Evolutionary conservation across 1,139 yeast genomes (phyloP), one percentile per base, ranked within the genome.

Genomic region (Candida gigantensis): DNA sequence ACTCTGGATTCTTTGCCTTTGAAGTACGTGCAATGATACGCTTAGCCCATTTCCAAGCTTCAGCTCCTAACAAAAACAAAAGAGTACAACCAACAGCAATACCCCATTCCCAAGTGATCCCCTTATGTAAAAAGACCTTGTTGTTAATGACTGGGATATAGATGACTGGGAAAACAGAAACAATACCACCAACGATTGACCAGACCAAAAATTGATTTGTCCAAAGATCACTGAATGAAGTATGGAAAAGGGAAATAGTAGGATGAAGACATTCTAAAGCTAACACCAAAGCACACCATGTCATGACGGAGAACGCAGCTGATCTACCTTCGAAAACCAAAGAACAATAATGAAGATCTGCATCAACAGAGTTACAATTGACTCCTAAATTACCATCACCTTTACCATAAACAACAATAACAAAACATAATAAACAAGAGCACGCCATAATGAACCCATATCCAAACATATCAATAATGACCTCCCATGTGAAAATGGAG

Each of bases 191-290:
- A 33, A 84, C 55, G 30, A 88, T 79, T 0, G 96, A 85, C 92
- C 94, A 87, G 64, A 87, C 84, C 54, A 88, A 68, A 47, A 88
- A 80, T 60, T 83, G 79, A 62, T 88, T 88, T 8, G 62, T 61
- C 89, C 90, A 86, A 34, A 87, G 62, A 56, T 84, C 92, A 58
- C 46, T 67, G 72, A 54, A 77, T 81, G 47, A 77, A 79, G 85
- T 83, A 36, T 70, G 65, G 60, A 88, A 86, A 46, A 88, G 69
- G 1, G 96, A 86, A 48, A 82, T 72, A 42, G 81, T 68, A 60
- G 84, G 71, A 56, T 87, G 94, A 41, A 87, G 74, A 53, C 90
- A 89, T 62, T 88, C 96, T 95, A 95, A 88, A 2, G 96, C 96
- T 40, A 87, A 68, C 19, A 89, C 62, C 44, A 89, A 74, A 3